Percentiles rank a stretch among this genome's conserved stretches.
These are phyloP conservation scores for Cladobotryum protrusum DNA, from an alignment of 2,329 filamentous ascomycete genomes.

Conservation along the genomic window DNA sequence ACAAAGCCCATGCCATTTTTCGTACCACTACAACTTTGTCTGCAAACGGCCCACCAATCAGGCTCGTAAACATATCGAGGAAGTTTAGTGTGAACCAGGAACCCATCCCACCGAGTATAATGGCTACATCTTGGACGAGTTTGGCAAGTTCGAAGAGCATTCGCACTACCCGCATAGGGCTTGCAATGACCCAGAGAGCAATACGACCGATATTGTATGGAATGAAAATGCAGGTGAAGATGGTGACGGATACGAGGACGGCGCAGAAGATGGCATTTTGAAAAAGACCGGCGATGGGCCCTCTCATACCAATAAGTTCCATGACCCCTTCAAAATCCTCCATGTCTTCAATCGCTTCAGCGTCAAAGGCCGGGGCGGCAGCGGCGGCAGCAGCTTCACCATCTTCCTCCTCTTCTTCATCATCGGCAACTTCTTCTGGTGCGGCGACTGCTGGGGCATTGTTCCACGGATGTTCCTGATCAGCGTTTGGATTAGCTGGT, in stretches of 20 bases:
- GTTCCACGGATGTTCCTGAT: conserved; percentile 47
- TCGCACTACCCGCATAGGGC: conserved; percentile 69
- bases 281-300: conserved; percentile 79
- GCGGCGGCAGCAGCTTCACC: conserved; percentile 34
- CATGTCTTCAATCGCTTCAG: conserved; percentile 72
- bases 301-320: conserved; percentile 94
- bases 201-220: conserved; percentile 90
- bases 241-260: conserved; percentile 79
- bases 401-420: conserved; percentile 34
- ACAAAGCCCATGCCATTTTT: conserved; percentile 37
- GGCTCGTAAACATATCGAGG: conserved; percentile 30
- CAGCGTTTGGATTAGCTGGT: conserved; percentile 29
- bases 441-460: conserved; percentile 14
- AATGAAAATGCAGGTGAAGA: conserved; percentile 79
- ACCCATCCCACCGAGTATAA: conserved; percentile 56
- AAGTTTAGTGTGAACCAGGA: conserved; percentile 38
- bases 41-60: conserved; percentile 27
- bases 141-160: conserved; percentile 70
- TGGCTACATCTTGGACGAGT: conserved; percentile 66
- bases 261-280: conserved; percentile 95
- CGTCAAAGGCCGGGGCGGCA: conserved; percentile 63
- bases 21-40: conserved; percentile 26
- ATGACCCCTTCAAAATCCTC: conserved; percentile 96
- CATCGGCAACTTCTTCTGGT: conserved; percentile 30
- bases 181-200: conserved; percentile 70